phyloP scores from a whole-genome alignment of 192 early-diverging fungal genomes.

The Entomortierella beljakovae region DNA sequence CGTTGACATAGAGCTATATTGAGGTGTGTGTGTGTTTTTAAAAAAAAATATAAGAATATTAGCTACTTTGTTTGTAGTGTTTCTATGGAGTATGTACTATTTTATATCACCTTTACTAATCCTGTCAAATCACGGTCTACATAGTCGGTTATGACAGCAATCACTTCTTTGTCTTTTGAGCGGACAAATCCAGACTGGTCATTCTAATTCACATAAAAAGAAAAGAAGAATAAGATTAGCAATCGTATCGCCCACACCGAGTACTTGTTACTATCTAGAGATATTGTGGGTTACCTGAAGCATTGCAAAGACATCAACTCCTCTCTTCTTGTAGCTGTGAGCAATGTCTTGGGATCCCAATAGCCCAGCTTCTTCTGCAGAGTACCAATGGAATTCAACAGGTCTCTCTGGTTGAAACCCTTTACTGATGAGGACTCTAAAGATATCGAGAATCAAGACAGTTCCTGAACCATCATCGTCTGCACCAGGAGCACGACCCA shows the following conservation, averaged over 20 bases:
- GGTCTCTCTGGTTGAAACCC: slow-evolving; percentile 77
- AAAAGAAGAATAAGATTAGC: no score
- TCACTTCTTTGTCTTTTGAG: slow-evolving; percentile 61
- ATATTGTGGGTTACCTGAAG: slow-evolving; percentile 83
- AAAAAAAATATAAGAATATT: neutral
- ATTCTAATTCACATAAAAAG: slow-evolving; percentile 41
- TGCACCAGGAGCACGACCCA: slow-evolving; percentile 74
- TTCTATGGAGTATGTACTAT: neutral
- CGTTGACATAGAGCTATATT: slow-evolving; percentile 67
- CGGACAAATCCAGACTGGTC: slow-evolving; percentile 93
- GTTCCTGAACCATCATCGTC: slow-evolving; percentile 94
- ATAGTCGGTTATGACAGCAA: slow-evolving; percentile 87
- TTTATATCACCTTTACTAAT: slow-evolving; percentile 56
- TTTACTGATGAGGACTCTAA: slow-evolving; percentile 73
- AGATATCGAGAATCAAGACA: slow-evolving; percentile 72
- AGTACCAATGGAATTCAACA: slow-evolving; percentile 98
- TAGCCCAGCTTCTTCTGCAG: slow-evolving; percentile 90
- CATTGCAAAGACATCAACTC: slow-evolving; percentile 76
- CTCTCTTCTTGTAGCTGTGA: slow-evolving; percentile 68
- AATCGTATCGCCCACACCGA: no score
- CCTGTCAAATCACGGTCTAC: slow-evolving; percentile 69
- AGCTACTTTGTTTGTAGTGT: neutral
- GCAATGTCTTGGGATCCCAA: slow-evolving; percentile 91
- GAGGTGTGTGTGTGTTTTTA: no score
- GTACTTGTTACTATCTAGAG: no score